Conservation (phyloP, 2,329 filamentous ascomycete genomes). For the Falciphora oryzae region DNA sequence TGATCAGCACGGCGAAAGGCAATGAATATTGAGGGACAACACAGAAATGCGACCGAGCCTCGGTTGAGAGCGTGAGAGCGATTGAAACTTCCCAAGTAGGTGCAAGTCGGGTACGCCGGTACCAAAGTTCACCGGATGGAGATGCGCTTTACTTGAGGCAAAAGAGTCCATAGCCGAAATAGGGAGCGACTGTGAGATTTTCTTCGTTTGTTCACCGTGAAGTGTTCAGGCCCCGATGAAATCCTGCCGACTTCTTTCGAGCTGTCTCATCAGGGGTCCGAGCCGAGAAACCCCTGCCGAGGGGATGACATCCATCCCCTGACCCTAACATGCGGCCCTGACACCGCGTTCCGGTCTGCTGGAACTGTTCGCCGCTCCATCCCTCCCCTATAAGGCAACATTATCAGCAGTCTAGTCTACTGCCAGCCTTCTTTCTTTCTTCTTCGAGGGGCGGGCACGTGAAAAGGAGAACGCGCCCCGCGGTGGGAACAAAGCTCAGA, state of each 20-base stretch:
- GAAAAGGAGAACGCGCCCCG: too few relatives aligned
- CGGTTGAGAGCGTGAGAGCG: too few relatives aligned
- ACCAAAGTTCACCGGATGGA: not conserved
- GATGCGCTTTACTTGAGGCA: not conserved
- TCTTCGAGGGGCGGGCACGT: too few relatives aligned
- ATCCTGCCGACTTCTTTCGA: not conserved
- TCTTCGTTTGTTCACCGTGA: not conserved
- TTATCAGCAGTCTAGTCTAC: too few relatives aligned
- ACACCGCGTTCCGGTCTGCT: constrained; percentile 4
- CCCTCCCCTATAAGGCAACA: not conserved
- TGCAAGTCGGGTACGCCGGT: not conserved
- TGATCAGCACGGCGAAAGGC: not conserved
- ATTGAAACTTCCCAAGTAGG: not conserved
- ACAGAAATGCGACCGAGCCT: not conserved
- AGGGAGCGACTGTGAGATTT: not conserved
- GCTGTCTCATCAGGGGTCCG: not conserved
- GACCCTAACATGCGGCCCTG: not conserved
- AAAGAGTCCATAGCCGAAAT: not conserved
- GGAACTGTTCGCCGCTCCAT: not conserved
- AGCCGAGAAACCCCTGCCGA: not conserved
- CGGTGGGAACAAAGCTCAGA: too few relatives aligned
- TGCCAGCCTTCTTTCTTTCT: too few relatives aligned
- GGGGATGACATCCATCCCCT: too few relatives aligned
- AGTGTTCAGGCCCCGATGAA: not conserved
- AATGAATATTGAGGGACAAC: too few relatives aligned